These are phyloP conservation scores for Lagerstroemia speciosa DNA, from an alignment of 345 rosid species.

Conservation along the genomic window DNA sequence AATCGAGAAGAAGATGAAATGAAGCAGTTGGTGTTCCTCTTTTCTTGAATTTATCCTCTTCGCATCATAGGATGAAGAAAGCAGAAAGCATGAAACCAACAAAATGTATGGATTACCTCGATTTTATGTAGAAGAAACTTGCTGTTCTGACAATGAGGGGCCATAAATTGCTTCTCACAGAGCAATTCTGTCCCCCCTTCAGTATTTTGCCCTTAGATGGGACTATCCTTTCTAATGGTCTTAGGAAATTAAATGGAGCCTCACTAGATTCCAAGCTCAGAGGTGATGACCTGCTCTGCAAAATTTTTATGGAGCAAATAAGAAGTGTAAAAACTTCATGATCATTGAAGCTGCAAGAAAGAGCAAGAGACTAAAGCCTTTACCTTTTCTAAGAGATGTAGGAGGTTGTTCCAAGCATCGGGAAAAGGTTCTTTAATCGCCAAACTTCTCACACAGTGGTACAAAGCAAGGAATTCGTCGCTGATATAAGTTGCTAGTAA, in stretches of 20 bases:
- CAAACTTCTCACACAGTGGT: slow-evolving; percentile 88
- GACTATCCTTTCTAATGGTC: slow-evolving; percentile 40
- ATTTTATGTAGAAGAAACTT: slow-evolving; percentile 62
- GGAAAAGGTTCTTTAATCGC: slow-evolving; percentile 94
- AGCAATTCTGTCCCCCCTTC: slow-evolving; percentile 22
- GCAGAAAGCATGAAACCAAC: not conserved
- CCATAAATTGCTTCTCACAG: slow-evolving; percentile 39
- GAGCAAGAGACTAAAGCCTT: slow-evolving; percentile 7
- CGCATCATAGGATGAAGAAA: not conserved
- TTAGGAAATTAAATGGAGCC: slow-evolving; percentile 47
- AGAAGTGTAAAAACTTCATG: slow-evolving; percentile 8
- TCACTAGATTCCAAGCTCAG: slow-evolving; percentile 28
- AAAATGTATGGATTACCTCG: slow-evolving; percentile 36
- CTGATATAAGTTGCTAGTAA: slow-evolving; percentile 83
- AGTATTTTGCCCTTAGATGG: slow-evolving; percentile 11
- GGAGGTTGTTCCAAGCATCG: slow-evolving; percentile 76
- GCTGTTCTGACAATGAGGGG: slow-evolving; percentile 47
- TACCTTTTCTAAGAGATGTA: slow-evolving; percentile 73
- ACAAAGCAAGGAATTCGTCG: slow-evolving; percentile 78
- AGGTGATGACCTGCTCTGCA: slow-evolving; percentile 66
- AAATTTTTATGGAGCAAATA: slow-evolving; percentile 25
- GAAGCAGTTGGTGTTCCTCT: not conserved
- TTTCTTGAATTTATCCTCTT: not conserved
- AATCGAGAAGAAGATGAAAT: not conserved
- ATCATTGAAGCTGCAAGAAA: slow-evolving; percentile 4